These are phyloP conservation scores for Medicago ruthenica DNA, from an alignment of 306 rosid genomes.

Conservation along the genomic window DNA sequence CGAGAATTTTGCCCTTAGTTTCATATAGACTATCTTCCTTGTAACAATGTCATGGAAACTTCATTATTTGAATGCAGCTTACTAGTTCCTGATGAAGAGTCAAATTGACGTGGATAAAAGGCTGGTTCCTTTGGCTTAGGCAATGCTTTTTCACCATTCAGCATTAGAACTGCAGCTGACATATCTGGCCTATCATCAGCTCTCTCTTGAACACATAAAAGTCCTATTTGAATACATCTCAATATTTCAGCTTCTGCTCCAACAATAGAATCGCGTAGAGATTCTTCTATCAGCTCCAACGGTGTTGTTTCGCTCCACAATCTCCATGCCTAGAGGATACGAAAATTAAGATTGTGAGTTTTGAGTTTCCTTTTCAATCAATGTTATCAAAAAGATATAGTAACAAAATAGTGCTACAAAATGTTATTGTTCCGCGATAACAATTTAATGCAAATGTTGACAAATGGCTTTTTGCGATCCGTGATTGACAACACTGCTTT, in stretches of 20 bases:
- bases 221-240: constrained; percentile 46
- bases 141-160: constrained; percentile 50
- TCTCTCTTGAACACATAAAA: constrained; percentile 51
- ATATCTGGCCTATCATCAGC: constrained; percentile 49
- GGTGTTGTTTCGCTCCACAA: constrained; percentile 41
- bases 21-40: constrained; percentile 37
- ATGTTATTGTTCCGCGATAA: too few species aligned
- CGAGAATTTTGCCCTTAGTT: too few species aligned
- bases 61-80: constrained; percentile 36
- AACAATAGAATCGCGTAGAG: background rate
- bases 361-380: background rate
- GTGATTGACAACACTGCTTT: background rate
- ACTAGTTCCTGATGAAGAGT: constrained; percentile 35
- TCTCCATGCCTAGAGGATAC: constrained; percentile 44
- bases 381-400: background rate
- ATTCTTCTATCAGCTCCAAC: constrained; percentile 42
- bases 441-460: too few species aligned
- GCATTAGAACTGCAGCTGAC: constrained; percentile 45
- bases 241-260: constrained; percentile 23
- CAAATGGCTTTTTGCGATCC: background rate
- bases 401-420: background rate
- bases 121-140: constrained; percentile 45
- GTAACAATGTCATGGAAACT: constrained; percentile 37
- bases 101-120: constrained; percentile 41
- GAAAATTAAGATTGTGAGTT: background rate